phyloP scores from a whole-genome alignment of 2,329 filamentous ascomycete genomes.

The Colletotrichum spaethianum region DNA sequence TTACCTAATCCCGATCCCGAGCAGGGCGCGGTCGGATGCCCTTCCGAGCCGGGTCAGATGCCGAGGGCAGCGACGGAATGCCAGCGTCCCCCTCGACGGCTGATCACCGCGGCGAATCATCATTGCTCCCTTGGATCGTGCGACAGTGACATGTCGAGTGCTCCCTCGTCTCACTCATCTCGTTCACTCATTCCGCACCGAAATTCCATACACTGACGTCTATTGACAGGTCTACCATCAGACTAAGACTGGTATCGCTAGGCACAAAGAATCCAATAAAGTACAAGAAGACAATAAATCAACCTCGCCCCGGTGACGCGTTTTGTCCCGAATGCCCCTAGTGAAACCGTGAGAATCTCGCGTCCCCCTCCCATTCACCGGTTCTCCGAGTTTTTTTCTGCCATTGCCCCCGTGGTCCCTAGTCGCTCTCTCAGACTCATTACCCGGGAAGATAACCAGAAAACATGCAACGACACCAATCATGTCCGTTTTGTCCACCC shows the following conservation, averaged over 20 bases:
- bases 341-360: constrained; percentile 17
- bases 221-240: constrained; percentile 39
- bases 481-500: constrained; percentile 12
- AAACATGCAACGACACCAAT: constrained; percentile 20
- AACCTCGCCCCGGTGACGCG: constrained; percentile 17
- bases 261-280: constrained; percentile 34
- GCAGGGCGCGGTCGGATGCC: neutral
- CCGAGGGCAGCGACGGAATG: neutral
- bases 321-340: constrained; percentile 14
- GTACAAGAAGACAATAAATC: constrained; percentile 36
- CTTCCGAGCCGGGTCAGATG: constrained; percentile 11
- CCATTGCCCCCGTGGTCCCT: neutral
- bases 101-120: too few relatives aligned
- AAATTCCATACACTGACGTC: constrained; percentile 25
- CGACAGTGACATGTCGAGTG: neutral
- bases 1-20: constrained; percentile 24
- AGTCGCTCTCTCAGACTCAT: constrained; percentile 7
- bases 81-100: neutral
- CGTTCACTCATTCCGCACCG: neutral
- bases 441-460: constrained; percentile 10
- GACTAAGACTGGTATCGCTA: constrained; percentile 37
- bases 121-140: neutral
- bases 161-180: neutral
- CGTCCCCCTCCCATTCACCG: constrained; percentile 4
- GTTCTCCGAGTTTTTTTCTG: constrained; percentile 14